Evolutionary conservation across 1,139 yeast species (phyloP).

Genomic region (Pichia sp.): DNA sequence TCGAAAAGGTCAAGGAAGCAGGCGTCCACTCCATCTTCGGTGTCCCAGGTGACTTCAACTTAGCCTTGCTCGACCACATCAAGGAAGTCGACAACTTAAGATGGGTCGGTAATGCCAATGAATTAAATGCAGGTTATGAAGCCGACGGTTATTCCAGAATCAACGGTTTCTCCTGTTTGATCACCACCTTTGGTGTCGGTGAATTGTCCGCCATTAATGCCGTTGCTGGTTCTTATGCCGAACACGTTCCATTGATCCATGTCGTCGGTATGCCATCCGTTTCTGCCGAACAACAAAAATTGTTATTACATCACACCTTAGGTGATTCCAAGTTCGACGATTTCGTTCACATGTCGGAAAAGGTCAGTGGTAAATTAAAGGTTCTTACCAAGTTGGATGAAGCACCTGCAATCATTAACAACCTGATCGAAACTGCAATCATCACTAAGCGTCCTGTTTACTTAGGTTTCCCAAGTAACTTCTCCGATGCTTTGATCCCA

Average conservation of each 20-base stretch:
- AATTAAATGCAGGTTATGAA: slow-evolving; percentile 69
- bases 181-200: slow-evolving; percentile 72
- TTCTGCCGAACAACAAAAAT: slow-evolving; percentile 62
- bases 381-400: slow-evolving; percentile 58
- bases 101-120: slow-evolving; percentile 76
- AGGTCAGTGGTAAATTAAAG: slow-evolving; percentile 65
- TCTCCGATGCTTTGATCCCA: slow-evolving; percentile 65
- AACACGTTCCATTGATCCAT: slow-evolving; percentile 56
- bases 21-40: slow-evolving; percentile 70
- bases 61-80: slow-evolving; percentile 63
- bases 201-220: slow-evolving; percentile 61
- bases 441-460: slow-evolving; percentile 80
- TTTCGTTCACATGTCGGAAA: slow-evolving; percentile 70
- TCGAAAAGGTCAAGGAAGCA: slow-evolving; percentile 59
- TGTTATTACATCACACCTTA: slow-evolving; percentile 49
- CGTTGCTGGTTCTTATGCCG: slow-evolving; percentile 58
- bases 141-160: slow-evolving; percentile 72
- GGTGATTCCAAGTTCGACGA: slow-evolving; percentile 87
- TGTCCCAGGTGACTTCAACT: slow-evolving; percentile 79
- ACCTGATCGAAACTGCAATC: slow-evolving; percentile 71
- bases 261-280: slow-evolving; percentile 59
- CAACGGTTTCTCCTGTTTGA: slow-evolving; percentile 55
- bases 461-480: slow-evolving; percentile 79
- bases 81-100: slow-evolving; percentile 56
- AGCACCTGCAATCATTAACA: slow-evolving; percentile 71